Conservation (phyloP, 2,329 filamentous ascomycete species). For the Neopestalotiopsis clavispora region DNA sequence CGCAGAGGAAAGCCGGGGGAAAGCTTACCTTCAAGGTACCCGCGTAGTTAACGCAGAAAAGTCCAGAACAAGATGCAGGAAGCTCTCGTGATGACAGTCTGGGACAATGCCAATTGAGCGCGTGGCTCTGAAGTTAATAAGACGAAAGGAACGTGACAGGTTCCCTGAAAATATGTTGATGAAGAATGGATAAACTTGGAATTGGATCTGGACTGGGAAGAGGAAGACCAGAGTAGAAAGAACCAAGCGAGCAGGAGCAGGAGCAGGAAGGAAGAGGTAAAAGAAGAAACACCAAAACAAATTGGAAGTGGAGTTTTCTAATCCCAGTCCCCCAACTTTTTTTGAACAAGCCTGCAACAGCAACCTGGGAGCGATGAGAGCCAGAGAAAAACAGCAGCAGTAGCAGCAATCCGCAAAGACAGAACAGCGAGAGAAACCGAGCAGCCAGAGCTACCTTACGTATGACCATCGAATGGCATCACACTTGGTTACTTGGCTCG, state of each 20-base stretch:
- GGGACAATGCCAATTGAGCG: not conserved
- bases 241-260: not conserved
- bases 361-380: constrained; percentile 4
- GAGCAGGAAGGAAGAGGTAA: not conserved
- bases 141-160: not conserved
- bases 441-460: not conserved
- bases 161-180: not conserved
- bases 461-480: not conserved
- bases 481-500: not conserved
- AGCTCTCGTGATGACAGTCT: not conserved
- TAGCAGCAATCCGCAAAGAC: not conserved
- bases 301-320: not conserved
- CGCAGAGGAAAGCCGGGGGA: not conserved
- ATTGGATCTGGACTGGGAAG: not conserved
- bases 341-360: not conserved
- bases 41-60: not conserved
- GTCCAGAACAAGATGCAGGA: not conserved
- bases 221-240: not conserved
- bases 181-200: not conserved
- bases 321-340: not conserved
- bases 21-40: constrained; percentile 8
- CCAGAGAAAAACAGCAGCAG: too few species aligned
- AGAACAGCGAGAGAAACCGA: not conserved
- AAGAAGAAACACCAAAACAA: not conserved
- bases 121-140: not conserved